phyloP scores from a whole-genome alignment of 2,329 filamentous ascomycete species.

The Pseudopithomyces chartarum region DNA sequence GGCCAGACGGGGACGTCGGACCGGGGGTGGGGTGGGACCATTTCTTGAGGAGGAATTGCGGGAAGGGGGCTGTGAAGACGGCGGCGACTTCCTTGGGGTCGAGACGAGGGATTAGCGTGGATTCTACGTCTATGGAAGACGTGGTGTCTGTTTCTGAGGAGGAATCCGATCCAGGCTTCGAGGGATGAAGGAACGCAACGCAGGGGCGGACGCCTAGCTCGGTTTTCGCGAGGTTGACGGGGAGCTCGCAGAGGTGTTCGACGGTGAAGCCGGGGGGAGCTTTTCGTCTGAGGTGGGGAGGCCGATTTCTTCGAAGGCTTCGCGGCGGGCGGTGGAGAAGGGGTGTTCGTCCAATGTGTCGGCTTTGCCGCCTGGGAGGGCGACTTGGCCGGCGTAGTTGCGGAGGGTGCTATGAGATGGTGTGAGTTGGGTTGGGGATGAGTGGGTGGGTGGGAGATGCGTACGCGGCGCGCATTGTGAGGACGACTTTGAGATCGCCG shows the following conservation, averaged over 20 bases:
- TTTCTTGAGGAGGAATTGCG: slow-evolving; percentile 73
- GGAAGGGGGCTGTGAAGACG: slow-evolving; percentile 88
- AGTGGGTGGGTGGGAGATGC: neutral
- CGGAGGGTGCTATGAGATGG: slow-evolving; percentile 50
- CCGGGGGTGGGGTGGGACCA: slow-evolving; percentile 54
- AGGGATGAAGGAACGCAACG: slow-evolving; percentile 62
- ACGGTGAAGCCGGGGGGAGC: slow-evolving; percentile 80
- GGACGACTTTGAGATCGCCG: slow-evolving; percentile 73
- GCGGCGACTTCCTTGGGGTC: slow-evolving; percentile 92
- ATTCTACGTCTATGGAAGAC: slow-evolving; percentile 60
- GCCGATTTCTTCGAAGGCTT: slow-evolving; percentile 93
- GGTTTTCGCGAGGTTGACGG: slow-evolving; percentile 59
- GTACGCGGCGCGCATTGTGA: slow-evolving; percentile 63
- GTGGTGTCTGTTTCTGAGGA: slow-evolving; percentile 10
- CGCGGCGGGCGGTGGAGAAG: slow-evolving; percentile 83
- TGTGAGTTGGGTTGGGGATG: neutral
- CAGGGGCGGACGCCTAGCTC: slow-evolving; percentile 57
- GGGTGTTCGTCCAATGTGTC: slow-evolving; percentile 60
- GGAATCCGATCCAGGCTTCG: slow-evolving; percentile 31
- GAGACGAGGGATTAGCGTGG: slow-evolving; percentile 76
- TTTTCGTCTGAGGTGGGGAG: slow-evolving; percentile 72
- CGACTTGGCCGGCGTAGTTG: slow-evolving; percentile 75
- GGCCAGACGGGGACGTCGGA: slow-evolving; percentile 41
- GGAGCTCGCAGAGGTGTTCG: slow-evolving; percentile 85
- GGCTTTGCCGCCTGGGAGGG: slow-evolving; percentile 76